phyloP scores from a whole-genome alignment of 2,329 filamentous ascomycete genomes.

The Pseudopithomyces chartarum region DNA sequence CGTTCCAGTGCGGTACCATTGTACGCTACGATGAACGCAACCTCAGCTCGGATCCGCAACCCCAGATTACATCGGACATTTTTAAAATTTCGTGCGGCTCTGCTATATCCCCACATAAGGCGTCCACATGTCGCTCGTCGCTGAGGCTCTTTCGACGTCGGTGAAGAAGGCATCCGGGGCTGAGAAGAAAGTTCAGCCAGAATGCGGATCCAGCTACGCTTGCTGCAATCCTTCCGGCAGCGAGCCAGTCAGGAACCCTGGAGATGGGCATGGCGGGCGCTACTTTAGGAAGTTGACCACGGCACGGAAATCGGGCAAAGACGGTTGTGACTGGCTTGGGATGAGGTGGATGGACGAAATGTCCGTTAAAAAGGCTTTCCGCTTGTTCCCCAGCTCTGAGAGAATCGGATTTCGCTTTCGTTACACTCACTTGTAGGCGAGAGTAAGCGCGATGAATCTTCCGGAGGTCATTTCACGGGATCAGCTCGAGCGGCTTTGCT shows the following conservation, averaged over 20 bases:
- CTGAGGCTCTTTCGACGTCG: background rate
- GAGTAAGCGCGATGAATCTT: background rate
- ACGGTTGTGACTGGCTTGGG: background rate
- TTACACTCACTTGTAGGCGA: background rate
- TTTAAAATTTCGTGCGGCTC: background rate
- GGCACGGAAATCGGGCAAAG: background rate
- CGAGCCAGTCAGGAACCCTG: background rate
- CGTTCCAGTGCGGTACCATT: background rate
- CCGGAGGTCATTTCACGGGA: conserved; percentile 3
- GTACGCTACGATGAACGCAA: background rate
- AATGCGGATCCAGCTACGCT: background rate
- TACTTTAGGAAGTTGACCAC: conserved; percentile 2
- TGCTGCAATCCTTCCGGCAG: conserved; percentile 4
- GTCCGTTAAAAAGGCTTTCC: background rate
- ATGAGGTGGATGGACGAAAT: background rate
- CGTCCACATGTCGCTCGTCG: background rate
- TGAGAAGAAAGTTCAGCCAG: background rate
- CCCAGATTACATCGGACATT: background rate
- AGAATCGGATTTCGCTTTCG: background rate
- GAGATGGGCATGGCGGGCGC: background rate
- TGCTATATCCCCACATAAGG: conserved; percentile 1
- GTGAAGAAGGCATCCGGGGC: background rate
- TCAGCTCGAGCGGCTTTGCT: conserved; percentile 8
- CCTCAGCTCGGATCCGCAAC: background rate
- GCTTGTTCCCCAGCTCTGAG: background rate